These are phyloP conservation scores for Micromonas pusilla DNA, from an alignment of 139 green algal genomes.

Conservation along the genomic window DNA sequence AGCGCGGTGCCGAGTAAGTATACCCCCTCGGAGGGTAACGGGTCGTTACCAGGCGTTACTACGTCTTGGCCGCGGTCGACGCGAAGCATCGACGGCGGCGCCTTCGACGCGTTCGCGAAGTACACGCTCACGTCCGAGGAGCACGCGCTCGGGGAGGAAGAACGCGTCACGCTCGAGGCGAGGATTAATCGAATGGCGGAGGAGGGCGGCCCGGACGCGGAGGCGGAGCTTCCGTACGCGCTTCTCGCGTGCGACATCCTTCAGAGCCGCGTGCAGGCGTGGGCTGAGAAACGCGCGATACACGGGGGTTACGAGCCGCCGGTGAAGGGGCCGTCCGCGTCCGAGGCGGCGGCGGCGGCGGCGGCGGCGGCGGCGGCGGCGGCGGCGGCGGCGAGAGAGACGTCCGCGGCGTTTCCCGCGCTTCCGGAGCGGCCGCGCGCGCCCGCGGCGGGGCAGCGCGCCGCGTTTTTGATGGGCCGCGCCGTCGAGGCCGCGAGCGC, in stretches of 20 bases:
- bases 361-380: background rate
- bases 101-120: conserved; percentile 62
- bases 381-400: background rate
- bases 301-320: background rate
- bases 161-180: background rate
- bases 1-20: background rate
- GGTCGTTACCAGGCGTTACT: too few species aligned
- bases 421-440: too few species aligned
- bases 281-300: background rate
- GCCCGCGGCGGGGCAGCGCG: too few species aligned
- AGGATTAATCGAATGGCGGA: background rate
- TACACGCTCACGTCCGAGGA: conserved; percentile 52
- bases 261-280: background rate
- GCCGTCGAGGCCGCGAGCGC: background rate
- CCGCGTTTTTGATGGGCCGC: background rate
- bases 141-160: background rate
- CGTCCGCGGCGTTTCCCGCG: background rate
- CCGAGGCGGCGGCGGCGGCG: background rate
- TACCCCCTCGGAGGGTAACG: too few species aligned
- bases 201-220: background rate
- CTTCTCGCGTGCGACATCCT: background rate
- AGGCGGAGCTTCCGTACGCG: conserved; percentile 2
- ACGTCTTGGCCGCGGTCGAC: background rate
- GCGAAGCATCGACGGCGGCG: conserved; percentile 9
- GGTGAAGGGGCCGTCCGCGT: background rate